A percentile compares a stretch with the other conserved stretches of the same genome.
These are phyloP conservation scores for Penicillium antarcticum DNA, from an alignment of 495 filamentous ascomycete genomes.

Conservation along the genomic window DNA sequence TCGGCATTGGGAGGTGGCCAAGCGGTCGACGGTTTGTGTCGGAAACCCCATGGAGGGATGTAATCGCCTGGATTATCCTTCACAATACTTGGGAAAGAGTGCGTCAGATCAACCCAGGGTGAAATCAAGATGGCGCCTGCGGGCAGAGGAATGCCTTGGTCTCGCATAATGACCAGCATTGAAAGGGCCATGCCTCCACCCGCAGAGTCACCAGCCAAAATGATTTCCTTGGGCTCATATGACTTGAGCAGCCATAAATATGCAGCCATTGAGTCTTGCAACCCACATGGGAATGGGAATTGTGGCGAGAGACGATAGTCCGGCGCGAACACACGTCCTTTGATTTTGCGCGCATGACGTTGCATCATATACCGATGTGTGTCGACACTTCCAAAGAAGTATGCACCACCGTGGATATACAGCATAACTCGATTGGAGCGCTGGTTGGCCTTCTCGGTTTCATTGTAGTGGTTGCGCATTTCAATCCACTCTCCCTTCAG, in stretches of 20 bases:
- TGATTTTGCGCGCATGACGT: slow-evolving; percentile 87
- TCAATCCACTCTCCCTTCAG: slow-evolving; percentile 92
- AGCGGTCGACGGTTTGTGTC: slow-evolving; percentile 73
- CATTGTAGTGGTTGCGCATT: slow-evolving; percentile 78
- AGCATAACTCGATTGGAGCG: slow-evolving; percentile 75
- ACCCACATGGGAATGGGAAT: slow-evolving; percentile 89
- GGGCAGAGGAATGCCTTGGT: slow-evolving; percentile 75
- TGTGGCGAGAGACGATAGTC: slow-evolving; percentile 87
- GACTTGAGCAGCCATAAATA: slow-evolving; percentile 76
- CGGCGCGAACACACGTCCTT: slow-evolving; percentile 83
- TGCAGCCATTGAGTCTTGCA: slow-evolving; percentile 82
- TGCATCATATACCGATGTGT: slow-evolving; percentile 97
- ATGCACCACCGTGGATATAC: slow-evolving; percentile 85
- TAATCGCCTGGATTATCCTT: slow-evolving; percentile 74
- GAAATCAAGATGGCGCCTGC: slow-evolving; percentile 88
- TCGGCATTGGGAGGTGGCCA: slow-evolving; percentile 92
- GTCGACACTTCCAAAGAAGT: slow-evolving; percentile 88
- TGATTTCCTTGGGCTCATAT: slow-evolving; percentile 72
- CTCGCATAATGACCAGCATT: slow-evolving; percentile 76
- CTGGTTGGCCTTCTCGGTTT: slow-evolving; percentile 58
- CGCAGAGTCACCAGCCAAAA: slow-evolving; percentile 86
- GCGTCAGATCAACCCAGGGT: slow-evolving; percentile 91
- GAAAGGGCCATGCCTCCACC: slow-evolving; percentile 83
- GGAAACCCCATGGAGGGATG: slow-evolving; percentile 81
- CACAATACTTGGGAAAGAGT: slow-evolving; percentile 87